These are phyloP conservation scores for Cenchrus fungigraminus DNA, from an alignment of 176 grass and related monocot genomes.

Conservation along the genomic window DNA sequence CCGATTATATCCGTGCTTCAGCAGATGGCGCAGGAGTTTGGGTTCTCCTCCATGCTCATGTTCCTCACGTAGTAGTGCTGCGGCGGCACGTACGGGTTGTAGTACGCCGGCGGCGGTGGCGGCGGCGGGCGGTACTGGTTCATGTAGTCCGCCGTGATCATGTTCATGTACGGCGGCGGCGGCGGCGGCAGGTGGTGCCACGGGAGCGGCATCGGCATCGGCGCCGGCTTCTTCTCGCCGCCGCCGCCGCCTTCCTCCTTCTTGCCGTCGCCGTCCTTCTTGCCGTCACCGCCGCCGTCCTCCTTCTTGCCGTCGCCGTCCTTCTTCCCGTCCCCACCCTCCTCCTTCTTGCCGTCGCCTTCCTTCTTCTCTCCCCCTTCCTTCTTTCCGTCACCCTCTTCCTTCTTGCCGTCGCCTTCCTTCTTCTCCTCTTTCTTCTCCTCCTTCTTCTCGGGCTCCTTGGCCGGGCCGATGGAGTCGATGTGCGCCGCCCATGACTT, in stretches of 20 bases:
- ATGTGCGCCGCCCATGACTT: conserved; percentile 65
- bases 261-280: conserved; percentile 12
- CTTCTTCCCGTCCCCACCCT: not conserved
- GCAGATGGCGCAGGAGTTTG: conserved; percentile 75
- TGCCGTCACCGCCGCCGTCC: not conserved
- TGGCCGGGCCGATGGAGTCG: conserved; percentile 66
- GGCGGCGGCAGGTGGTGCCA: conserved; percentile 16
- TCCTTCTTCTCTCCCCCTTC: conserved; percentile 22
- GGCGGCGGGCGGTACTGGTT: conserved; percentile 51
- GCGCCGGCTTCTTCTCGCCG: not conserved
- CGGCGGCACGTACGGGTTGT: conserved; percentile 37
- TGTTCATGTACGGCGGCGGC: conserved; percentile 30
- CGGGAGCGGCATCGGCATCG: not conserved
- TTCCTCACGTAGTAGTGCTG: conserved; percentile 59
- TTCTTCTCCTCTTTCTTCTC: conserved; percentile 32
- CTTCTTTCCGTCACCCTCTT: conserved; percentile 18
- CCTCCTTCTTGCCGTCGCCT: conserved; percentile 11
- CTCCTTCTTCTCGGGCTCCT: conserved; percentile 55
- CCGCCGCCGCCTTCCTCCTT: not conserved
- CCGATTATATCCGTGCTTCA: not conserved
- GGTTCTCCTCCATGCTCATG: conserved; percentile 88
- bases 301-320: not conserved
- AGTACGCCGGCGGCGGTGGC: not conserved
- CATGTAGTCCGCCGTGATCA: conserved; percentile 49
- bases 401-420: conserved; percentile 33